A percentile compares a stretch with the other conserved stretches of the same genome.
Evolutionary conservation across 441 rosid species (phyloP).

Genomic region (Euphorbia schlechtendalii): DNA sequence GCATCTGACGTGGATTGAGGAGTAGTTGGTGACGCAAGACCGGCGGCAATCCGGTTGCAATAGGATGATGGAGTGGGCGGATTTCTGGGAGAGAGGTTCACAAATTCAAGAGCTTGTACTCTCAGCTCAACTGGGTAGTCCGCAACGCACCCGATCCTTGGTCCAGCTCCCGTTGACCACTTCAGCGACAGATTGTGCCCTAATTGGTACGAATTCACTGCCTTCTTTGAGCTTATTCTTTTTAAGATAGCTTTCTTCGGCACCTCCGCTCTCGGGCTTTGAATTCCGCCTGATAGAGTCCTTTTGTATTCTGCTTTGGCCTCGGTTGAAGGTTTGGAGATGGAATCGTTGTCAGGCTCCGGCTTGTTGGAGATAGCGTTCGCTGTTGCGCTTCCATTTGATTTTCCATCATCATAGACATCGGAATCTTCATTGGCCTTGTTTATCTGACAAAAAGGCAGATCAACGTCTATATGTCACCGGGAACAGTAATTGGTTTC

Average conservation of each 20-base stretch:
- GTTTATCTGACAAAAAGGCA: constrained; percentile 36
- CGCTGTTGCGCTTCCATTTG: constrained; percentile 8
- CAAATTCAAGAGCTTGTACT: constrained; percentile 74
- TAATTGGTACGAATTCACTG: constrained; percentile 57
- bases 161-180: constrained; percentile 93
- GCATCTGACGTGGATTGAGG: constrained; percentile 4
- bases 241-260: constrained; percentile 47
- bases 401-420: constrained; percentile 31
- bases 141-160: constrained; percentile 86
- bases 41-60: constrained; percentile 11
- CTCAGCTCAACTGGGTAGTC: constrained; percentile 77
- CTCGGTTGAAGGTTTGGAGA: constrained; percentile 18
- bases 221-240: constrained; percentile 84
- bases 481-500: neutral
- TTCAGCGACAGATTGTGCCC: constrained; percentile 71
- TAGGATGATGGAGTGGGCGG: constrained; percentile 35
- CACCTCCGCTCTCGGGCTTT: constrained; percentile 61
- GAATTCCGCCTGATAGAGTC: constrained; percentile 80
- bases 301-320: constrained; percentile 42
- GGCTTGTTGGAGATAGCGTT: constrained; percentile 8
- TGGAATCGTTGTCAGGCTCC: constrained; percentile 17
- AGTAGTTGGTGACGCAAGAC: constrained; percentile 27
- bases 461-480: neutral
- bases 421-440: constrained; percentile 66
- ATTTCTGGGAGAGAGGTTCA: constrained; percentile 62